Evolutionary conservation across 139 green algal genomes (phyloP), one percentile per base, ranked within the genome.

Genomic region (Auxenochlorella protothecoides): DNA sequence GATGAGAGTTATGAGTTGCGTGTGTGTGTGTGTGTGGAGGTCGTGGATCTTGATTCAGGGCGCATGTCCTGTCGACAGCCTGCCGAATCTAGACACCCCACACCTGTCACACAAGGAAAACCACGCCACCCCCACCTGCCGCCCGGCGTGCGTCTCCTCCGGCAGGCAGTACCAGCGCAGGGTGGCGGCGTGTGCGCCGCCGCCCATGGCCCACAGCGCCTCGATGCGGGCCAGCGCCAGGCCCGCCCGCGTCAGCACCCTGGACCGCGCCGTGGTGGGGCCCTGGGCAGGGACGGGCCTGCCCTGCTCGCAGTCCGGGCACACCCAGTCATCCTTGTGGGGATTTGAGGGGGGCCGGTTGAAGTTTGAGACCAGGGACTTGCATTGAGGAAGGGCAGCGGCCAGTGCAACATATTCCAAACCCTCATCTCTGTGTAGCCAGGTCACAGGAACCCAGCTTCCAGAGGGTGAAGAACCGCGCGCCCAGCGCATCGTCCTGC

Each of bases 71-170:
- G 27, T 44, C 27, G 27, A 44, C 27, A 44, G 27, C 27, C 27
- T 44, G 27, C 44, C 6, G 8, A 57, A 9, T 57, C 9, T 44
- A 69, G 8, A 56, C 7, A 56, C 12, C 9, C 51, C 13, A 57
- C 65, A 57, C 13, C 6, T 44, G 8, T 69, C 44, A 57, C 7
- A 10, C 9, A 2, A 59, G 16, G 7, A 57, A 14, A 12, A 13
- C 7, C 9, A 6, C 7, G 27, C 15, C 14, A n/a, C 63, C 27
- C 61, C 54, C 61, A 87, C 82, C 85, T 86, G 79, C 7, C 93
- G 80, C 9, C 93, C 93, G 9, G 78, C 65, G 80, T 93, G 81
- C 3, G 93, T 97, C 8, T 95, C 84, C 83, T 98, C 87, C 1
- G 93, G 93, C 63, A 79, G 70, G 15, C 74, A 61, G 81, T 88